Conservation (phyloP, 169 alveolate species). For the Babesia caballi region DNA sequence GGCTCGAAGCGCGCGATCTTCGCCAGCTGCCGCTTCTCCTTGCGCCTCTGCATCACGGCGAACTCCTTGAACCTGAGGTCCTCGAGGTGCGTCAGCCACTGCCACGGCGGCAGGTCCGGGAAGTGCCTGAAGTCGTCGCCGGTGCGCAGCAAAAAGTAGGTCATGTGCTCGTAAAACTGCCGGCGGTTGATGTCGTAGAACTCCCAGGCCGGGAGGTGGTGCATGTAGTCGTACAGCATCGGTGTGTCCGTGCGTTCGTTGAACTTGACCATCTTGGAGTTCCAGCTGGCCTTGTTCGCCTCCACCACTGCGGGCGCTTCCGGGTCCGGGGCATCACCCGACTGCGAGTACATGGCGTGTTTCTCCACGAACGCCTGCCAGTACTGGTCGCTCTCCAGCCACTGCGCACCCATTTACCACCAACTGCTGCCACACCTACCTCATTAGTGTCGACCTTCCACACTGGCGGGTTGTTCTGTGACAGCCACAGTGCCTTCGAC, state of each 20-base stretch:
- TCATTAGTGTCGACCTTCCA: slow-evolving; percentile 76
- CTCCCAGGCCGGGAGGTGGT: slow-evolving; percentile 83
- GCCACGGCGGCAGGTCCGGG: slow-evolving; percentile 84
- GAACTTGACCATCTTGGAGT: slow-evolving; percentile 71
- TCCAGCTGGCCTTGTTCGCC: slow-evolving; percentile 73
- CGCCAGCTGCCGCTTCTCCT: slow-evolving; percentile 51
- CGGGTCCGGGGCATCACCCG: slow-evolving; percentile 65
- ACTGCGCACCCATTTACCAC: slow-evolving; percentile 37
- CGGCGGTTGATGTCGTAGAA: slow-evolving; percentile 80
- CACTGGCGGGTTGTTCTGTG: slow-evolving; percentile 79
- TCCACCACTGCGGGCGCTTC: slow-evolving; percentile 70
- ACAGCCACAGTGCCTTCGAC: slow-evolving; percentile 81
- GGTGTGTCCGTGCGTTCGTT: slow-evolving; percentile 84
- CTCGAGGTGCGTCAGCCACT: slow-evolving; percentile 82
- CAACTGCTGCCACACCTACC: slow-evolving; percentile 1
- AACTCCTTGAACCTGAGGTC: slow-evolving; percentile 74
- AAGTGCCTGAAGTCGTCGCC: slow-evolving; percentile 82
- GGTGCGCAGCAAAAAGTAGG: slow-evolving; percentile 76
- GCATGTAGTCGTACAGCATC: slow-evolving; percentile 76
- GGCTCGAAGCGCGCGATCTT: slow-evolving; percentile 64
- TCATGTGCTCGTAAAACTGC: slow-evolving; percentile 82
- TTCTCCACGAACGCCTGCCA: slow-evolving; percentile 88
- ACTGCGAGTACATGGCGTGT: slow-evolving; percentile 72
- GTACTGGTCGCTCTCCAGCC: slow-evolving; percentile 84
- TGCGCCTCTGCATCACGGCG: slow-evolving; percentile 69